These are phyloP conservation scores for Globisporangium acanthophoron DNA, from an alignment of 352 stramenopile species.

Conservation along the genomic window DNA sequence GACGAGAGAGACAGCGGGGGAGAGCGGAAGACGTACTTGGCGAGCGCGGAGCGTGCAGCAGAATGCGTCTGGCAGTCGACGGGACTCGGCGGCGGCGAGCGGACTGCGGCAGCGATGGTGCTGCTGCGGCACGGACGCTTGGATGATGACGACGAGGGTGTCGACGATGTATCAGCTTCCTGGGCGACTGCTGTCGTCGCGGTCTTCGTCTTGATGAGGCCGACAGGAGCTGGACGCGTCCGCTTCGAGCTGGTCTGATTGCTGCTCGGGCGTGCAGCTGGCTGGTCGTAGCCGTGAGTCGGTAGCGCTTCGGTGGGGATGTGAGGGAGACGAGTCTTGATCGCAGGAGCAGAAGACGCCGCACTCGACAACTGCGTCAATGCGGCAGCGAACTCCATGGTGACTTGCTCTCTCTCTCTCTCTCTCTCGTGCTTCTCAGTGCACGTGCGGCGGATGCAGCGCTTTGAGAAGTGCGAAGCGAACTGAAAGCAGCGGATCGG, in stretches of 20 bases:
- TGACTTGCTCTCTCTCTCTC: neutral
- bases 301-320: neutral
- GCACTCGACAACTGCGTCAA: neutral
- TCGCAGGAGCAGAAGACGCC: neutral
- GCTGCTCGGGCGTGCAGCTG: neutral
- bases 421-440: too few relatives aligned
- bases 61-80: neutral
- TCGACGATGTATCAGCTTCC: neutral
- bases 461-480: neutral
- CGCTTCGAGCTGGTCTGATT: neutral
- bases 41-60: neutral
- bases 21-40: neutral
- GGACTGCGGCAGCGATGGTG: neutral
- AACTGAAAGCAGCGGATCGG: neutral
- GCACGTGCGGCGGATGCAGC: too few relatives aligned
- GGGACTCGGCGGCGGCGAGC: neutral
- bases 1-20: too few relatives aligned
- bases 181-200: too few relatives aligned
- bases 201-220: neutral
- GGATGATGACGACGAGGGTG: neutral
- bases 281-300: neutral
- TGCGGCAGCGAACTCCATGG: neutral
- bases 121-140: neutral
- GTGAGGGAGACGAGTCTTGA: neutral
- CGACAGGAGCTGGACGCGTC: neutral